Percentiles rank a stretch among this genome's conserved stretches.
These are phyloP conservation scores for Stenogyne calaminthoides DNA, from an alignment of 305 asterid genomes.

Conservation along the genomic window DNA sequence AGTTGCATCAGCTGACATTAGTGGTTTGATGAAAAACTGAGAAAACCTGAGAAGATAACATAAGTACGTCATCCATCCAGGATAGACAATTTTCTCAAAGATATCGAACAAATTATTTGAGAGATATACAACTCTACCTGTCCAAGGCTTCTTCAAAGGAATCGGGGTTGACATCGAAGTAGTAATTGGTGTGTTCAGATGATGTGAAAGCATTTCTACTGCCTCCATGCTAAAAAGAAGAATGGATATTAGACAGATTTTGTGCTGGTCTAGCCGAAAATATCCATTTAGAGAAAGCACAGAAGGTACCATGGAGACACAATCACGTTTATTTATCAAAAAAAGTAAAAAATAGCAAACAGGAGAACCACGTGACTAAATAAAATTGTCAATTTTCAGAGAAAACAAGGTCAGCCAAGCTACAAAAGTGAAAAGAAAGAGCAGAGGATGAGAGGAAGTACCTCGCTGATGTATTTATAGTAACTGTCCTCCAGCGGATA, in stretches of 20 bases:
- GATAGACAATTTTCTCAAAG: constrained; percentile 8
- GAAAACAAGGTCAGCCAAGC: constrained; percentile 7
- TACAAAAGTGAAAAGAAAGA: constrained; percentile 2
- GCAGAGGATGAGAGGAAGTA: constrained; percentile 33
- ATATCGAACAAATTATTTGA: constrained; percentile 13
- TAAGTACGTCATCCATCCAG: constrained; percentile 26
- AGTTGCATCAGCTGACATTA: constrained; percentile 97
- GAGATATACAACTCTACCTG: constrained; percentile 52
- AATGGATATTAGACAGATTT: constrained; percentile 7
- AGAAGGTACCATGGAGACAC: not conserved
- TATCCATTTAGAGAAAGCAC: not conserved
- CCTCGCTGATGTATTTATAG: constrained; percentile 86
- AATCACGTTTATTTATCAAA: not conserved
- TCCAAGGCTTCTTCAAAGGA: constrained; percentile 91
- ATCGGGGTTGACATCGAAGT: constrained; percentile 87
- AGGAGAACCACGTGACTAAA: not conserved
- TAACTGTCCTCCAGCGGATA: constrained; percentile 94
- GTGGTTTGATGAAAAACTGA: constrained; percentile 92
- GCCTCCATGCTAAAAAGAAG: constrained; percentile 79
- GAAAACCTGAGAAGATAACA: constrained; percentile 62
- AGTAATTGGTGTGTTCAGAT: constrained; percentile 80
- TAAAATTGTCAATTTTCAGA: not conserved
- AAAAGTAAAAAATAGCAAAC: constrained; percentile 8
- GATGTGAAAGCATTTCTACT: constrained; percentile 94
- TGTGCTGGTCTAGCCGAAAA: constrained; percentile 19